Evolutionary conservation across 331 rosid species (phyloP), one percentile per base, ranked within the genome.

Genomic region (Rosa hybrid): DNA sequence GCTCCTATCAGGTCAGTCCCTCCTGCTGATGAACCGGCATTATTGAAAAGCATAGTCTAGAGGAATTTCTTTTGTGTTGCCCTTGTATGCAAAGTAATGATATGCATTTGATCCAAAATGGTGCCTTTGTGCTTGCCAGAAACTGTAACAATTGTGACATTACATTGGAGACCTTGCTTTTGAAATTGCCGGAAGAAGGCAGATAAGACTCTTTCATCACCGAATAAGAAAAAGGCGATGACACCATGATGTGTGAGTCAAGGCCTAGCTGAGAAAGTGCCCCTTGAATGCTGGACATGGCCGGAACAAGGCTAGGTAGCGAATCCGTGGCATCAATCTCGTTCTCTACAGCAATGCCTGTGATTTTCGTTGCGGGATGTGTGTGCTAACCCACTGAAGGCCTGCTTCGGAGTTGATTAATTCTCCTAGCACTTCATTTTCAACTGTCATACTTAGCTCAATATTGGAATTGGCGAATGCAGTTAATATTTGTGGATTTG

Each of bases 101-200:
- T 92, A 94, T 0, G 98, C 97, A 82, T 94, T 94, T 92, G 86
- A 94, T 88, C 97, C 97, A 94, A 80, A 92, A 94, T 1, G 98
- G 98, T 0, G 98, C 54, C 30, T 89, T 92, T 0, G 98, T 88
- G 56, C 30, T 80, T 20, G 87, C 64, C 68, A 94, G 74, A 83
- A 91, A 92, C 71, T 80, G 85, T 64, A 94, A 38, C 7, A 94
- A 84, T 72, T 91, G 95, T 14, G 87, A 81, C 94, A 94, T 91
- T 74, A 87, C 90, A 4, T 70, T 76, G 0, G 86, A 53, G 25
- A 92, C 81, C 39, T 92, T 96, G 8, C 77, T n/a, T 51, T 91
- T 92, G 90, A 95, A 95, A 48, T 85, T 90, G 0, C 97, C 98
- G 11, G 97, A 88, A 0, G 98, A 95, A 27, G 98, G 98, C 34